These are phyloP conservation scores for Raphanus sativus DNA, from an alignment of 345 rosid species.

Conservation along the genomic window DNA sequence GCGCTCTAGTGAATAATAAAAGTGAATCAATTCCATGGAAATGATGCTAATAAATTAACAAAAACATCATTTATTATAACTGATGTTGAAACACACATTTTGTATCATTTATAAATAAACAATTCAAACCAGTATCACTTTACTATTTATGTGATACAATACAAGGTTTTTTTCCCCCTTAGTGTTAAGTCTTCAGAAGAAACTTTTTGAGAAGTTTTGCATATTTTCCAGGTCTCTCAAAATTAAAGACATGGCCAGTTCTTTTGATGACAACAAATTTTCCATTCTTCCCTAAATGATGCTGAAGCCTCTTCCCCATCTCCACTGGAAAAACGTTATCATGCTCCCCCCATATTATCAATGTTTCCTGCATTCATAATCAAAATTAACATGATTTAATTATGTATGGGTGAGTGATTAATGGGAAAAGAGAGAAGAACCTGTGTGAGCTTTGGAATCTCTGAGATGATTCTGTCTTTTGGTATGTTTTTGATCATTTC, in stretches of 20 bases:
- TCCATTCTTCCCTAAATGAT: constrained; percentile 63
- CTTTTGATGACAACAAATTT: constrained; percentile 55
- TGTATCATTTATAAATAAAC: too few relatives aligned
- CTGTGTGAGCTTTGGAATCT: constrained; percentile 57
- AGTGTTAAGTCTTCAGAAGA: constrained; percentile 36
- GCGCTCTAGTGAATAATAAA: too few relatives aligned
- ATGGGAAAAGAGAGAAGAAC: constrained; percentile 27
- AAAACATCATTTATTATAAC: too few relatives aligned
- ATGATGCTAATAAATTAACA: too few relatives aligned
- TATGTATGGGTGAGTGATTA: not conserved
- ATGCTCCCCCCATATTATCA: constrained; percentile 79
- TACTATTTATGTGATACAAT: too few relatives aligned
- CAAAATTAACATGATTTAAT: not conserved
- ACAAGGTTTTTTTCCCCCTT: too few relatives aligned
- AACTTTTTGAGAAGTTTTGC: constrained; percentile 51
- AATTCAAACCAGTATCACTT: too few relatives aligned
- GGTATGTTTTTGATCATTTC: constrained; percentile 58
- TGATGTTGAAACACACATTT: too few relatives aligned
- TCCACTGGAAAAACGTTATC: constrained; percentile 69
- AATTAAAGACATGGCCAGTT: constrained; percentile 62
- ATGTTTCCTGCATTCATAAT: constrained; percentile 49
- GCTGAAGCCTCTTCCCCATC: constrained; percentile 65
- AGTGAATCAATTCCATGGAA: too few relatives aligned
- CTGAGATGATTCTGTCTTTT: constrained; percentile 49
- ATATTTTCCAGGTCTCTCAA: constrained; percentile 55